Evolutionary conservation across 768 basidiomycete species (phyloP), one percentile per base, ranked within the genome.

Genomic region (Neoboletus subvelutipes): DNA sequence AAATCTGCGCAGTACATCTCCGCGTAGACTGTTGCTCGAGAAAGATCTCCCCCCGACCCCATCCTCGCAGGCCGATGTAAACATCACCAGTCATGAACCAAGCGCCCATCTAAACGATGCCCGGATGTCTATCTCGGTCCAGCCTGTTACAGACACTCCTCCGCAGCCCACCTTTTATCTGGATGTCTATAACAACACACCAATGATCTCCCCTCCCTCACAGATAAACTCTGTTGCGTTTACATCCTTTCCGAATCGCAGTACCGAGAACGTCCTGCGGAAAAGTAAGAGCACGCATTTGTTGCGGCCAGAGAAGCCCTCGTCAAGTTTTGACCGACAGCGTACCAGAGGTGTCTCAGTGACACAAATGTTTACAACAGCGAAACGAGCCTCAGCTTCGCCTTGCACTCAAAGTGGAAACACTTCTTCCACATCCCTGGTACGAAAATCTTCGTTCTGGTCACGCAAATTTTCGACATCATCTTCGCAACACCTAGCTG

Each of bases 381-480:
- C 67, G 12, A 84, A 84, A 62, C 77, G 74, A 26, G 76, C 72
- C n/a, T 76, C 77, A 50, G 76, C 77, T 45, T 69, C 50, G 12
- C 50, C 58, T 37, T 36, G 73, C 71, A 40, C 62, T 58, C 58
- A 69, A 60, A 40, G 62, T 29, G 58, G 50, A 28, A 36, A 57
- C 24, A 36, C 67, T 39, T 55, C 71, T 20, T 68, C 77, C 8
- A 80, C 78, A 40, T 64, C 76, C 5, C 59, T 86, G 33, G 71
- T 78, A 12, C 81, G 86, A 50, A 83, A 83, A 67, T 64, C 83
- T 11, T 90, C 88, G 7, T 88, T 89, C 64, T 90, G 87, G 87
- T 75, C 73, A 45, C 80, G 82, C 56, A 84, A 77, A 71, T 77
- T 67, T 18, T 60, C 61, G 43, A 82, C 76, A 70, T 78, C 69